Conservation (phyloP, 2,329 filamentous ascomycete species). For the Helotiales sp. region DNA sequence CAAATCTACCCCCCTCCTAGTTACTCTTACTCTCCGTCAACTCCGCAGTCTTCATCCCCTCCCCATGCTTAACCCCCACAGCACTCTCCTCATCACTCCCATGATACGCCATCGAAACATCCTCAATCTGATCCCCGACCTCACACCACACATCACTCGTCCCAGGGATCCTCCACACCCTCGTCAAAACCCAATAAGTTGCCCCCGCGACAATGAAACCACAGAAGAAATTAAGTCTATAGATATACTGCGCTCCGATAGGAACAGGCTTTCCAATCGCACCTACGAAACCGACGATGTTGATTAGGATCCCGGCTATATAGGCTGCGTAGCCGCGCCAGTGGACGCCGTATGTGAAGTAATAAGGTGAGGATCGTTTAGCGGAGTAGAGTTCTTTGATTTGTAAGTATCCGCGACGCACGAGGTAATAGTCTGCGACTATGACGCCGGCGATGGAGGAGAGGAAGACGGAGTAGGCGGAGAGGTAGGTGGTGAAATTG, state of each 20-base stretch:
- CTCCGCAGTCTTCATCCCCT: background rate
- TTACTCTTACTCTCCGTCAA: too few species aligned
- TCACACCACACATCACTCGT: slow-evolving; percentile 78
- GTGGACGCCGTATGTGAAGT: slow-evolving; percentile 70
- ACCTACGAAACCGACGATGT: slow-evolving; percentile 87
- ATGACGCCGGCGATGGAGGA: slow-evolving; percentile 93
- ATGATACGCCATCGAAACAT: slow-evolving; percentile 35
- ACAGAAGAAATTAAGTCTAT: slow-evolving; percentile 87
- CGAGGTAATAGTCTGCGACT: slow-evolving; percentile 82
- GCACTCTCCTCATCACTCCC: slow-evolving; percentile 18
- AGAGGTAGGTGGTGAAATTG: slow-evolving; percentile 89
- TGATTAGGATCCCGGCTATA: slow-evolving; percentile 80
- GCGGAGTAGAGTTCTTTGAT: slow-evolving; percentile 78
- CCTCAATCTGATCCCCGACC: slow-evolving; percentile 63
- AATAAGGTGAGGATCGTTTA: slow-evolving; percentile 68
- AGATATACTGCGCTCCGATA: slow-evolving; percentile 78
- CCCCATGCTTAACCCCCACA: slow-evolving; percentile 7
- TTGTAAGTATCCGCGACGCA: slow-evolving; percentile 79
- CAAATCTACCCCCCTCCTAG: background rate
- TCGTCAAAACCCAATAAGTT: slow-evolving; percentile 71
- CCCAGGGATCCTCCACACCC: slow-evolving; percentile 70
- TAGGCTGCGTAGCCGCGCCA: slow-evolving; percentile 86
- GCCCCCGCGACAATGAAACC: slow-evolving; percentile 71
- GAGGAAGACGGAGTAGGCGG: slow-evolving; percentile 91
- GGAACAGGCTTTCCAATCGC: slow-evolving; percentile 74